Conservation (phyloP, 495 filamentous ascomycete species). For the Stereocaulon alpinum region DNA sequence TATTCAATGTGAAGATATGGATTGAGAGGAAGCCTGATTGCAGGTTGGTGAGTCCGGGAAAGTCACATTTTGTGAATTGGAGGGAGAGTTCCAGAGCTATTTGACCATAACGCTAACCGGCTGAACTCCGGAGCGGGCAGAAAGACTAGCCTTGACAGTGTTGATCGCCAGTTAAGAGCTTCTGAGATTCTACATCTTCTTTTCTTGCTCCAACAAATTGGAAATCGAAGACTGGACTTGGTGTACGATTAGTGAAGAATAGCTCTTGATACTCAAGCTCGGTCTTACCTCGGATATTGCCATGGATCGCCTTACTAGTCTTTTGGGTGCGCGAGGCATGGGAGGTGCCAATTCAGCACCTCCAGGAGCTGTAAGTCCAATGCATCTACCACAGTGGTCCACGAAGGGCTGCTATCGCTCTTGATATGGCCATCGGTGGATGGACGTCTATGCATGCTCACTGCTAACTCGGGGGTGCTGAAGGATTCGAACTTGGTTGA, state of each 20-base stretch:
- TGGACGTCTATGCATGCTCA: background rate
- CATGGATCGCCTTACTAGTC: slow-evolving; percentile 82
- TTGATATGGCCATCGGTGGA: no score
- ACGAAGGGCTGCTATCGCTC: background rate
- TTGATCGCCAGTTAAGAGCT: no score
- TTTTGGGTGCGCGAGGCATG: slow-evolving; percentile 74
- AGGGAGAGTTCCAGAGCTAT: background rate
- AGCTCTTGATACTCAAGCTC: background rate
- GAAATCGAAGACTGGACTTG: no score
- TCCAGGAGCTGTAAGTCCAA: slow-evolving; percentile 63
- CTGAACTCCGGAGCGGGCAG: no score
- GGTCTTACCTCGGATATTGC: background rate
- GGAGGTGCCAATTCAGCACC: slow-evolving; percentile 51
- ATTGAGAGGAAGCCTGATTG: background rate
- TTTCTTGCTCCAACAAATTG: no score
- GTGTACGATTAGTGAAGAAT: no score
- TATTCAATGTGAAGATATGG: background rate
- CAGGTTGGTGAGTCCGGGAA: background rate
- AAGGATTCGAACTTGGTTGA: slow-evolving; percentile 89
- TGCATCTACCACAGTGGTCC: background rate
- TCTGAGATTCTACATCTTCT: no score
- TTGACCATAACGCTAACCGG: slow-evolving; percentile 3
- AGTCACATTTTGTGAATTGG: slow-evolving; percentile 4
- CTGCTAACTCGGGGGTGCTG: background rate
- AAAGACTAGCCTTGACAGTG: no score